A percentile compares a stretch with the other conserved stretches of the same genome.
phyloP scores from a whole-genome alignment of 495 filamentous ascomycete genomes.

The Pseudevernia furfuracea region DNA sequence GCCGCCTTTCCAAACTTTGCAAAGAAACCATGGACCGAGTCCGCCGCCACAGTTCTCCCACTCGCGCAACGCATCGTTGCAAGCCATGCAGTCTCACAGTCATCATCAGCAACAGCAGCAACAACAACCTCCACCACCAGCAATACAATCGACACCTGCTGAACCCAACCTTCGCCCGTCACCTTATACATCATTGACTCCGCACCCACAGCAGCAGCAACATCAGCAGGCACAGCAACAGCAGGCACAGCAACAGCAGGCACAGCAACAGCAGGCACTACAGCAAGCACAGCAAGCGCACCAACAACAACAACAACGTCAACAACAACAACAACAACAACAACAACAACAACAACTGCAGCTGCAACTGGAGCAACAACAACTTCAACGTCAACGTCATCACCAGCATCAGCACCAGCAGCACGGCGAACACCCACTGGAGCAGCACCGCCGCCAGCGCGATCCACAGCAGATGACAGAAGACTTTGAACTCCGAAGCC shows the following conservation, averaged over 20 bases:
- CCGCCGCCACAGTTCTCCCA: slow-evolving; percentile 24
- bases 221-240: slow-evolving; percentile 17
- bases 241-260: slow-evolving; percentile 6
- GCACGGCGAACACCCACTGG: not conserved
- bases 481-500: not conserved
- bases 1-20: slow-evolving; percentile 17
- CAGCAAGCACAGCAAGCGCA: slow-evolving; percentile 13
- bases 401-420: not conserved
- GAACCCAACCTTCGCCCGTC: slow-evolving; percentile 22
- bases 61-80: slow-evolving; percentile 24
- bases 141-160: slow-evolving; percentile 13
- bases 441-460: slow-evolving; percentile 13
- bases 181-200: slow-evolving; percentile 20
- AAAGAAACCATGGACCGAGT: slow-evolving; percentile 16
- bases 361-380: not conserved
- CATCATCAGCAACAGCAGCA: slow-evolving; percentile 16
- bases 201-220: slow-evolving; percentile 19
- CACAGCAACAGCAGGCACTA: not conserved
- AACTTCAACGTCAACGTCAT: not conserved
- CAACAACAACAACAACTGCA: slow-evolving; percentile 10
- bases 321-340: slow-evolving; percentile 8
- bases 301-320: not conserved
- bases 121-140: slow-evolving; percentile 3
- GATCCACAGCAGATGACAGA: not conserved
- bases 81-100: slow-evolving; percentile 7